Conservation (phyloP, 78 protist genomes). For the Cavenderia fasciculata region DNA sequence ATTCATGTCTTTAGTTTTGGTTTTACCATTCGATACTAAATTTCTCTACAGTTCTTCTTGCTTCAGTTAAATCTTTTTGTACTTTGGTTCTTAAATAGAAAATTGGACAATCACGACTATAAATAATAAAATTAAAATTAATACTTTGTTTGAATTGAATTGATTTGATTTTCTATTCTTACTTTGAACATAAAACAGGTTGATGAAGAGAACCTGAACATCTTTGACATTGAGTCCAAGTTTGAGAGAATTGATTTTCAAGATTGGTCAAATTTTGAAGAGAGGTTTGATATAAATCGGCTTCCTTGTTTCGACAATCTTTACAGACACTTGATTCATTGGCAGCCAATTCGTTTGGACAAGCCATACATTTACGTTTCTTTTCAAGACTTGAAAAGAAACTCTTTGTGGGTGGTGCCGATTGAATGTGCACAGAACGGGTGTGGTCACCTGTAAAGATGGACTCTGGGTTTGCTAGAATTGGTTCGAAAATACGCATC, state of each 20-base stretch:
- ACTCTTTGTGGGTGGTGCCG: slow-evolving; percentile 10
- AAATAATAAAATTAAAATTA: not conserved
- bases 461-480: slow-evolving; percentile 76
- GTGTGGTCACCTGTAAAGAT: slow-evolving; percentile 97
- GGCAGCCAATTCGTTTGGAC: slow-evolving; percentile 36
- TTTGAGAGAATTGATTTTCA: slow-evolving; percentile 84
- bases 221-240: slow-evolving; percentile 99
- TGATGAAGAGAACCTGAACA: slow-evolving; percentile 86
- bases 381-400: slow-evolving; percentile 33
- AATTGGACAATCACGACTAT: slow-evolving; percentile 96
- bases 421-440: slow-evolving; percentile 77
- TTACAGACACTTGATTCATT: slow-evolving; percentile 65
- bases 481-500: slow-evolving; percentile 94
- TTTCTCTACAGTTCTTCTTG: slow-evolving; percentile 82
- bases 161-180: too few relatives aligned
- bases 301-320: slow-evolving; percentile 78
- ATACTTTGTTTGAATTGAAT: not conserved
- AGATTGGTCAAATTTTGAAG: slow-evolving; percentile 38
- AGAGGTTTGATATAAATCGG: slow-evolving; percentile 72
- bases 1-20: not conserved
- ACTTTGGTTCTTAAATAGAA: slow-evolving; percentile 98
- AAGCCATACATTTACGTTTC: slow-evolving; percentile 63
- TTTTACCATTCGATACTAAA: slow-evolving; percentile 92
- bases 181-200: slow-evolving; percentile 57
- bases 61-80: slow-evolving; percentile 92